Conservation (phyloP, 1,139 yeast species). For the Yamadazyma conglobata region DNA sequence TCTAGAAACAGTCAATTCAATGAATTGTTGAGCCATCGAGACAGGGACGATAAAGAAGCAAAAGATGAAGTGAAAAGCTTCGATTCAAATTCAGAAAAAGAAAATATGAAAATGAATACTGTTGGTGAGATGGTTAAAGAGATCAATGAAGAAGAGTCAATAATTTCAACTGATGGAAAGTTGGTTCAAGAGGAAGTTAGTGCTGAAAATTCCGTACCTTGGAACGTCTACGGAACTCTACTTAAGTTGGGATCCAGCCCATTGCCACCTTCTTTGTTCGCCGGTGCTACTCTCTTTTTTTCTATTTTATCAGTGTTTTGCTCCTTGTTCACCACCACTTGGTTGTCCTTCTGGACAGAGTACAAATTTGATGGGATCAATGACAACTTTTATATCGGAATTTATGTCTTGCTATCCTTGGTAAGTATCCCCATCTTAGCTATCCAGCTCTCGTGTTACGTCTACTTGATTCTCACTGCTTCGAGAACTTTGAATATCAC, state of each 20-base stretch:
- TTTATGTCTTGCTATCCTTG: conserved; percentile 53
- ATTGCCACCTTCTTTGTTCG: conserved; percentile 18
- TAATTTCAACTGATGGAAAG: conserved; percentile 22
- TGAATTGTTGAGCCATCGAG: conserved; percentile 18
- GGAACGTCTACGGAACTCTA: conserved; percentile 38
- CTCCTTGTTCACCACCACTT: conserved; percentile 65
- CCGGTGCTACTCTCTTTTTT: conserved; percentile 11
- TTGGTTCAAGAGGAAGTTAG: conserved; percentile 29
- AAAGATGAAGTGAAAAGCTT: conserved; percentile 1
- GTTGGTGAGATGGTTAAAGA: conserved; percentile 30
- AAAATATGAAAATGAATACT: conserved; percentile 17
- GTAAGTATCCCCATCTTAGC: conserved; percentile 33
- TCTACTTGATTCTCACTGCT: conserved; percentile 50
- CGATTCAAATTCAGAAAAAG: conserved; percentile 1
- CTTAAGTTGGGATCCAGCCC: conserved; percentile 56
- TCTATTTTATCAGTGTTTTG: conserved; percentile 54
- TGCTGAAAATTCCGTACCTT: conserved; percentile 40
- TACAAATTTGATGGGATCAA: conserved; percentile 45
- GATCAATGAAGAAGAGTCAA: conserved; percentile 7
- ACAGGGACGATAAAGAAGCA: conserved; percentile 21
- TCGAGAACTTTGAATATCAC: conserved; percentile 34
- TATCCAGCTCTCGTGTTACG: conserved; percentile 43
- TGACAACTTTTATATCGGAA: conserved; percentile 66
- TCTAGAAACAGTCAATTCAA: conserved; percentile 18
- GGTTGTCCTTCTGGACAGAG: conserved; percentile 85